Percentiles rank a stretch among this genome's conserved stretches.
Conservation (phyloP, 371 early-diverging fungal species). For the Rhizopus microsporus region DNA sequence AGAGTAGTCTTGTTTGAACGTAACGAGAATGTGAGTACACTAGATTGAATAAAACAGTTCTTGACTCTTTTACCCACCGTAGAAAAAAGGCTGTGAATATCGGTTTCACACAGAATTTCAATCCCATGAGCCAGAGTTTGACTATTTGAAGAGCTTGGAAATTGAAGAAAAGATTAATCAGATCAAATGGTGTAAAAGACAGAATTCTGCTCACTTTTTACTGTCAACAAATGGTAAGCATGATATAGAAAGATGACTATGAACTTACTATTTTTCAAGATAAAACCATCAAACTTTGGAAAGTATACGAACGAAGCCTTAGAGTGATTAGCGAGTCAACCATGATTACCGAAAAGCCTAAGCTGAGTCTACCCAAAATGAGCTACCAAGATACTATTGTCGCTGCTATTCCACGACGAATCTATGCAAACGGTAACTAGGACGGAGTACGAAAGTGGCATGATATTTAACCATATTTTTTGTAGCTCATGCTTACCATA, state of each 20-base stretch:
- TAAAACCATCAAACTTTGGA: slow-evolving; percentile 95
- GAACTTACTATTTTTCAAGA: slow-evolving; percentile 45
- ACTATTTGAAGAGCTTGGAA: slow-evolving; percentile 94
- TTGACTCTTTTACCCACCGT: slow-evolving; percentile 1
- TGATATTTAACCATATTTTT: not conserved
- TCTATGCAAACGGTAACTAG: slow-evolving; percentile 76
- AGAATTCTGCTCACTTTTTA: slow-evolving; percentile 86
- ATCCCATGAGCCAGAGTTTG: slow-evolving; percentile 95
- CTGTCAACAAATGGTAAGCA: slow-evolving; percentile 84
- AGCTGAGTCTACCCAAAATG: slow-evolving; percentile 73
- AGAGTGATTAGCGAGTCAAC: slow-evolving; percentile 82
- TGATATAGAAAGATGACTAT: not conserved
- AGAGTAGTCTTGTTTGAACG: slow-evolving; percentile 90
- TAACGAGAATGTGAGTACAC: slow-evolving; percentile 48
- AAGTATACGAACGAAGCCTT: slow-evolving; percentile 84
- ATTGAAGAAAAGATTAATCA: slow-evolving; percentile 97
- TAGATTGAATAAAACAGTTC: not conserved
- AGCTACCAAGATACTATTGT: slow-evolving; percentile 91
- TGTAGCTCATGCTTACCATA: slow-evolving; percentile 95
- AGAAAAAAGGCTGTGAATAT: slow-evolving; percentile 94
- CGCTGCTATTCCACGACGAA: slow-evolving; percentile 92
- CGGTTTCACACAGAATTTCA: slow-evolving; percentile 93
- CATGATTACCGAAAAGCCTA: slow-evolving; percentile 38
- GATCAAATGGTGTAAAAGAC: slow-evolving; percentile 85
- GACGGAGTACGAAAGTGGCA: not conserved